A percentile compares a stretch with the other conserved stretches of the same genome.
These are phyloP conservation scores for Hypoxylon cercidicola DNA, from an alignment of 495 filamentous ascomycete genomes.

Conservation along the genomic window DNA sequence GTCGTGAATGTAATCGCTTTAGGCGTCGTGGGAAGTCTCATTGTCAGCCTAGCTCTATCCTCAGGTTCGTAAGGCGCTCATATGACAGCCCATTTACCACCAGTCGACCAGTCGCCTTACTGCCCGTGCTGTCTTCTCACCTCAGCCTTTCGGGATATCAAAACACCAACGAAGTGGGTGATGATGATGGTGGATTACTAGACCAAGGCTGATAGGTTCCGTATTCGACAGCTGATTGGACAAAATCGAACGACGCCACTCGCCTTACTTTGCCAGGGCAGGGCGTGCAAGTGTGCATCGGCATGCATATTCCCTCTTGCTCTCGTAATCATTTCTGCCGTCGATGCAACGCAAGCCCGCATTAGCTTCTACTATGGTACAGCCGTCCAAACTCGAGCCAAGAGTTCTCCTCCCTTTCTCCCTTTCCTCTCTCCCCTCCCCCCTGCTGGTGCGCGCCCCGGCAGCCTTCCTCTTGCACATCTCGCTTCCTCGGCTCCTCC, in stretches of 20 bases:
- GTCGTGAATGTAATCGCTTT: slow-evolving; percentile 7
- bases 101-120: slow-evolving; percentile 1
- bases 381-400: slow-evolving; percentile 29
- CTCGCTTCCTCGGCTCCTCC: slow-evolving; percentile 12
- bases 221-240: slow-evolving; percentile 35
- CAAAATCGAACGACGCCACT: slow-evolving; percentile 40
- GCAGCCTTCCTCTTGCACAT: slow-evolving; percentile 9
- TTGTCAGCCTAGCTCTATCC: slow-evolving; percentile 4
- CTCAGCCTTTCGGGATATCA: slow-evolving; percentile 10
- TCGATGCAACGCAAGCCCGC: slow-evolving; percentile 41
- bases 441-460: too few relatives aligned
- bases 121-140: not conserved
- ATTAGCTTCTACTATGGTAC: slow-evolving; percentile 36
- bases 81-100: not conserved
- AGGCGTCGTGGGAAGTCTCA: slow-evolving; percentile 28
- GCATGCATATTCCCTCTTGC: slow-evolving; percentile 36
- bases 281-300: slow-evolving; percentile 42
- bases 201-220: slow-evolving; percentile 33
- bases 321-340: slow-evolving; percentile 41
- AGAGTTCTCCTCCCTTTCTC: slow-evolving; percentile 7
- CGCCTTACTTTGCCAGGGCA: slow-evolving; percentile 49
- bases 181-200: slow-evolving; percentile 19
- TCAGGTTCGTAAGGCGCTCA: not conserved
- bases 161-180: slow-evolving; percentile 3
- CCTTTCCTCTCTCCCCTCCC: slow-evolving; percentile 1